Conservation (phyloP, 73 alveolate genomes). For the Blepharisma stoltei region DNA sequence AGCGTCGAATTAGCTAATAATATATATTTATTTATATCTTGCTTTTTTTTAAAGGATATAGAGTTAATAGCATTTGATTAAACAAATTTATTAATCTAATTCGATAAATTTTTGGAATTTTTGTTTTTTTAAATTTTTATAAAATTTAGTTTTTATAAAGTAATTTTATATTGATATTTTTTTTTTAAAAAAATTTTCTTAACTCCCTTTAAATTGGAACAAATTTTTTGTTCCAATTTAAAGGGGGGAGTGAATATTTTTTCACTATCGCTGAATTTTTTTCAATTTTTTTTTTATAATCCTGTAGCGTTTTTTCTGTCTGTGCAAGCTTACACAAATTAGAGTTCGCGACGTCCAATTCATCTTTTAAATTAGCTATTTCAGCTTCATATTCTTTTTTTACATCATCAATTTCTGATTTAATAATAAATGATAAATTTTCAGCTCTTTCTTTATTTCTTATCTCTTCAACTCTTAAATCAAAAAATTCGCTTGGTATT, state of each 20-base stretch:
- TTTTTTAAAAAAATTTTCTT: not conserved
- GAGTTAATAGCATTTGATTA: too few relatives aligned
- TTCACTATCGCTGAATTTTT: not conserved
- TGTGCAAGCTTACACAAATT: not conserved
- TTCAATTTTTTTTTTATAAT: slow-evolving; percentile 8
- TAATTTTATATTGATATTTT: not conserved
- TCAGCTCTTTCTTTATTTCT: not conserved
- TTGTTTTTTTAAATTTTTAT: not conserved
- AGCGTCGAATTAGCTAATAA: too few relatives aligned
- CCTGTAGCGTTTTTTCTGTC: slow-evolving; percentile 12
- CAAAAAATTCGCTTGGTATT: not conserved
- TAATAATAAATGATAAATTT: not conserved
- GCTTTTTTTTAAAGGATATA: too few relatives aligned
- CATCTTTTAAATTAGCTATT: not conserved
- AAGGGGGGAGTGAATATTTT: not conserved
- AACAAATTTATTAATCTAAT: too few relatives aligned
- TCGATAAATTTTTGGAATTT: not conserved
- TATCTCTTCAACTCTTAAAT: not conserved
- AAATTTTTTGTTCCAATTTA: not conserved
- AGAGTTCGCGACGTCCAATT: slow-evolving; percentile 6
- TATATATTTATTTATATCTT: too few relatives aligned
- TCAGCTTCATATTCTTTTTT: not conserved
- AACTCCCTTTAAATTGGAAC: not conserved
- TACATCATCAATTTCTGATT: not conserved
- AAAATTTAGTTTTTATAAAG: not conserved